phyloP scores from a whole-genome alignment of 108 stramenopile genomes.

The Cyclotella atomus region DNA sequence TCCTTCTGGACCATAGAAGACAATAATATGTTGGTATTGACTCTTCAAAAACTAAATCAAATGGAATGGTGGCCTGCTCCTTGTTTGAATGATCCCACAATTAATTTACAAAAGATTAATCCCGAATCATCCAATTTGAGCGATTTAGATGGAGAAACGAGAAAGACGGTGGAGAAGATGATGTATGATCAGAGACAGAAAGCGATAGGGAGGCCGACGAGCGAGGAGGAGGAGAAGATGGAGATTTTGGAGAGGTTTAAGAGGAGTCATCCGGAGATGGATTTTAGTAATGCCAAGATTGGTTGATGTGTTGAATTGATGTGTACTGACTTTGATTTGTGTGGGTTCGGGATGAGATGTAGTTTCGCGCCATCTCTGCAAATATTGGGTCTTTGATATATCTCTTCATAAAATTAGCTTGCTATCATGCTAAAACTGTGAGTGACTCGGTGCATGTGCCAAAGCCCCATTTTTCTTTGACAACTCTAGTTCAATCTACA shows the following conservation, averaged over 20 bases:
- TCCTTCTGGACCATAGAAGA: constrained; percentile 99
- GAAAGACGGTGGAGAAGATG: constrained; percentile 99
- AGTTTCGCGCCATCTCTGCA: no score
- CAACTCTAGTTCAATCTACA: no score
- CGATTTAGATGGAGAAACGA: constrained; percentile 98
- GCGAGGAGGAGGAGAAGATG: constrained; percentile 93
- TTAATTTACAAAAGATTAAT: constrained; percentile 96
- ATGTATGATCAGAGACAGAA: constrained; percentile 99
- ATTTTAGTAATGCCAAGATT: constrained; percentile 96
- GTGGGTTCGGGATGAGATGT: no score
- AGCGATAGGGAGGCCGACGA: constrained; percentile 95
- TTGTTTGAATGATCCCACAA: constrained; percentile 88
- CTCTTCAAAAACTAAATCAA: constrained; percentile 90
- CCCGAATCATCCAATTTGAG: constrained; percentile 95
- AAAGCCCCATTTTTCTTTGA: no score
- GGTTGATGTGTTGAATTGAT: no score
- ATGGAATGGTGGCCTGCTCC: constrained; percentile 99
- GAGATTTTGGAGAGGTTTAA: constrained; percentile 97
- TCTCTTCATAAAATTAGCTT: no score
- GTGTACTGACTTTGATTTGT: no score
- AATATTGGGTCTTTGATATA: no score
- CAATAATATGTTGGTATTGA: constrained; percentile 76
- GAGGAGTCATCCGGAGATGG: constrained; percentile 97
- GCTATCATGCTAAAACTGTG: no score
- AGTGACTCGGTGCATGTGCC: no score